These are phyloP conservation scores for Pythium utonaiense DNA, from an alignment of 352 stramenopile genomes.

Conservation along the genomic window DNA sequence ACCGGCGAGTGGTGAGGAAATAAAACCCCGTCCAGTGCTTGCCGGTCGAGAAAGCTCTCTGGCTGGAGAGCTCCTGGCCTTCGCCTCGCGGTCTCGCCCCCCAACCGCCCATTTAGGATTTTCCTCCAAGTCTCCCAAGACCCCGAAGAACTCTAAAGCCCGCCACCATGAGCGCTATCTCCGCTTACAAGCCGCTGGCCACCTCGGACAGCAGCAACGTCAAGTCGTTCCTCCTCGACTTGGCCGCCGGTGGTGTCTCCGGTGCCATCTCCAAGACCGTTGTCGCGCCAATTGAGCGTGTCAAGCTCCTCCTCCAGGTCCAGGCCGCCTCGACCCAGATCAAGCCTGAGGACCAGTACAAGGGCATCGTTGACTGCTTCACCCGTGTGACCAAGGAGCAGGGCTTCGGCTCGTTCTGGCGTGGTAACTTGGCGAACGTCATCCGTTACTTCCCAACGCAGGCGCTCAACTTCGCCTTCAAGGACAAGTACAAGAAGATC, in stretches of 20 bases:
- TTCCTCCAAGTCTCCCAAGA: constrained; percentile 71
- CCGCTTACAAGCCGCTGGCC: constrained; percentile 76
- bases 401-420: constrained; percentile 88
- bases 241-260: constrained; percentile 82
- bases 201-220: constrained; percentile 55
- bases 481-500: constrained; percentile 92
- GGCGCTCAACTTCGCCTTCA: constrained; percentile 92
- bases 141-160: constrained; percentile 45
- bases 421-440: constrained; percentile 90
- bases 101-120: constrained; percentile 70
- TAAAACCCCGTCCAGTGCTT: constrained; percentile 16
- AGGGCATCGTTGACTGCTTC: constrained; percentile 90
- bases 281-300: constrained; percentile 87
- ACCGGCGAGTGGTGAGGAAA: constrained; percentile 44
- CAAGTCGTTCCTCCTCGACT: constrained; percentile 75
- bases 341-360: constrained; percentile 91
- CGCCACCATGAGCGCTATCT: constrained; percentile 70
- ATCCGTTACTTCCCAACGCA: constrained; percentile 93
- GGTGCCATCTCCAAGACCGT: constrained; percentile 90
- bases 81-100: neutral
- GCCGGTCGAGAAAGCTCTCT: constrained; percentile 1
- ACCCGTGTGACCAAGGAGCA: constrained; percentile 87
- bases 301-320: constrained; percentile 92
- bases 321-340: constrained; percentile 89
- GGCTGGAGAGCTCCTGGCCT: constrained; percentile 4